Evolutionary conservation across 1,139 yeast genomes (phyloP).

Genomic region (Suhomyces coccinellae): DNA sequence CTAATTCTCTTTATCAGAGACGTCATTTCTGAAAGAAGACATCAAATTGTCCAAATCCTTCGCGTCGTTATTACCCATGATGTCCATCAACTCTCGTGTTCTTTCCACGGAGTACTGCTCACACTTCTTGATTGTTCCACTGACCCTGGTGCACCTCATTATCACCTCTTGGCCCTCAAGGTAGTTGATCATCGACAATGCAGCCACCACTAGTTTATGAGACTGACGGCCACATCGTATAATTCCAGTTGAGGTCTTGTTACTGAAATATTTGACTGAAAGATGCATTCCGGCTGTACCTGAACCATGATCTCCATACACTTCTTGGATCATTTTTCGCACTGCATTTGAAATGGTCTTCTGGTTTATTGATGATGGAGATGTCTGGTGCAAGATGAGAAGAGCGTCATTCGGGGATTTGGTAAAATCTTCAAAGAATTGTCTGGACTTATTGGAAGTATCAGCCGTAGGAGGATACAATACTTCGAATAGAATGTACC

Average conservation of each 20-base stretch:
- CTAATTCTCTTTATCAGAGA: conserved; percentile 3
- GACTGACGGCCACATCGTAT: conserved; percentile 72
- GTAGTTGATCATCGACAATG: conserved; percentile 61
- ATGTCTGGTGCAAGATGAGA: conserved; percentile 49
- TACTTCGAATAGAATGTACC: conserved; percentile 81
- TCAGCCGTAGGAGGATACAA: conserved; percentile 54
- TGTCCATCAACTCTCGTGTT: conserved; percentile 43
- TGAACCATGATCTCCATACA: conserved; percentile 78
- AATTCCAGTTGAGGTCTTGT: conserved; percentile 81
- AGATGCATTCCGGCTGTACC: conserved; percentile 65
- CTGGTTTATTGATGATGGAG: conserved; percentile 46
- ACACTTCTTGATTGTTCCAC: conserved; percentile 88
- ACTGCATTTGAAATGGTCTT: conserved; percentile 54
- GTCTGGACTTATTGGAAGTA: conserved; percentile 13
- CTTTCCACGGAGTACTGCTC: conserved; percentile 63
- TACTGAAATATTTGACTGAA: conserved; percentile 78
- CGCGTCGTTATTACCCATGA: conserved; percentile 15
- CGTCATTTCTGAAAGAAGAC: conserved; percentile 11
- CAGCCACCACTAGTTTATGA: conserved; percentile 63
- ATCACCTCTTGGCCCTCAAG: conserved; percentile 56
- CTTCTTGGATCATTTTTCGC: conserved; percentile 51
- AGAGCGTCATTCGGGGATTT: conserved; percentile 37
- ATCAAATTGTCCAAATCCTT: conserved; percentile 14
- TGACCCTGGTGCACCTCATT: conserved; percentile 64
- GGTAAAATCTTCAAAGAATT: conserved; percentile 24